A percentile compares a stretch with the other conserved stretches of the same genome.
phyloP scores from a whole-genome alignment of 2,329 filamentous ascomycete genomes.

The Fusarium austroafricanum region DNA sequence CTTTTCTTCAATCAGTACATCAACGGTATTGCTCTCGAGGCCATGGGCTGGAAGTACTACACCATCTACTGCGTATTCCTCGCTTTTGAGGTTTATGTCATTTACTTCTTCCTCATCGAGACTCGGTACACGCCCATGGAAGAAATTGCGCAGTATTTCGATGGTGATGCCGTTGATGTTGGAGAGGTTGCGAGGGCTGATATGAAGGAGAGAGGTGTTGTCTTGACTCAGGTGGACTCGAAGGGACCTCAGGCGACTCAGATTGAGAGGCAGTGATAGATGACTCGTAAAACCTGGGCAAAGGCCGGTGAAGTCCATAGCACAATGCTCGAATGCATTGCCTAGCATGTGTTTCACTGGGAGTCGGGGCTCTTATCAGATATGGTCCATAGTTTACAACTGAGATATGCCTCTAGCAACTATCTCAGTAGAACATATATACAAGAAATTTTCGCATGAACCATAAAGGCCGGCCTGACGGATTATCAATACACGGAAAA shows the following conservation, averaged over 20 bases:
- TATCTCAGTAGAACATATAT: conserved; percentile 5
- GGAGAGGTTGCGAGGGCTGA: conserved; percentile 19
- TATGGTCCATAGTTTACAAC: neutral
- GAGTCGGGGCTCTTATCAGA: neutral
- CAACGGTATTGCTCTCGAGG: conserved; percentile 26
- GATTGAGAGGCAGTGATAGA: neutral
- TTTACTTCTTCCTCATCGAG: conserved; percentile 32
- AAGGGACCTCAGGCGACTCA: conserved; percentile 11
- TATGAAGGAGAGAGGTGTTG: conserved; percentile 15
- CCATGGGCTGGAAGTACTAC: conserved; percentile 36
- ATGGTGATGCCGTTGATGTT: conserved; percentile 16
- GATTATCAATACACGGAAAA: neutral
- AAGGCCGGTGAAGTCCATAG: too few species aligned
- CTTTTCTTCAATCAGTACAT: conserved; percentile 39
- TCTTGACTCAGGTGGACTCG: neutral
- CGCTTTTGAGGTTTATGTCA: conserved; percentile 13
- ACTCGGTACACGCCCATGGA: conserved; percentile 23
- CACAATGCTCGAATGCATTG: too few species aligned
- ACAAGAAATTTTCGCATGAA: conserved; percentile 15
- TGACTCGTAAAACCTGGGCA: accelerated
- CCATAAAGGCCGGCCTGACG: conserved; percentile 1
- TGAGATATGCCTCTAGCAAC: neutral
- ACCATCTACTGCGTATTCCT: conserved; percentile 31
- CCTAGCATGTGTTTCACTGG: too few species aligned
- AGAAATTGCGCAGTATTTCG: conserved; percentile 22